Evolutionary conservation across 1,284 basidiomycete species (phyloP).

Genomic region (Phaffia rhodozyma): DNA sequence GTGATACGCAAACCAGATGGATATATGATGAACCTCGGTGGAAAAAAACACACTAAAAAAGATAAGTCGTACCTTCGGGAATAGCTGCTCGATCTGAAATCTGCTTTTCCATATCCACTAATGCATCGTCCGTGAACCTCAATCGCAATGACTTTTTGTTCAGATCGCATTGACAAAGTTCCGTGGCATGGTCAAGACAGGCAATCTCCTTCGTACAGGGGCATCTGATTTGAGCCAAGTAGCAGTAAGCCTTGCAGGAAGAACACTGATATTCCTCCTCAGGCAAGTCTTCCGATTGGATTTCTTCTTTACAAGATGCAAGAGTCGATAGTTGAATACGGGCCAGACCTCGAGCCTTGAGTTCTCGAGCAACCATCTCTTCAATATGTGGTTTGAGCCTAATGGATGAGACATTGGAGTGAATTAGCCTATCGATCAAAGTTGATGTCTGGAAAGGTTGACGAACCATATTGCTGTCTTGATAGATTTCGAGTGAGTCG

Average conservation of each 20-base stretch:
- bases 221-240: slow-evolving; percentile 83
- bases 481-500: slow-evolving; percentile 83
- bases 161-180: slow-evolving; percentile 57
- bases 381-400: slow-evolving; percentile 72
- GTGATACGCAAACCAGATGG: slow-evolving; percentile 59
- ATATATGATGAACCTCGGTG: slow-evolving; percentile 60
- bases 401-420: slow-evolving; percentile 9
- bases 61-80: slow-evolving; percentile 61
- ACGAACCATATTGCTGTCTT: slow-evolving; percentile 82
- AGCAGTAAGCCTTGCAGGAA: slow-evolving; percentile 89
- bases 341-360: slow-evolving; percentile 51
- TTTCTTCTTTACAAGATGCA: slow-evolving; percentile 43
- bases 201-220: slow-evolving; percentile 60
- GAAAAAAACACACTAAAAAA: slow-evolving; percentile 53
- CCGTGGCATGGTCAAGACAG: slow-evolving; percentile 72
- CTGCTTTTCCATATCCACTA: slow-evolving; percentile 53
- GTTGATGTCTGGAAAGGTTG: not conserved
- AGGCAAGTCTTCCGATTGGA: slow-evolving; percentile 63
- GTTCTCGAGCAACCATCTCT: slow-evolving; percentile 82
- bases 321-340: slow-evolving; percentile 30
- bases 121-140: slow-evolving; percentile 68
- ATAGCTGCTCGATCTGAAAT: slow-evolving; percentile 59
- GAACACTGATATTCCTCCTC: slow-evolving; percentile 90
- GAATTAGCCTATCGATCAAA: slow-evolving; percentile 18
- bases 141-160: slow-evolving; percentile 57